Percentiles rank a stretch among this genome's conserved stretches.
phyloP scores from a whole-genome alignment of 2,329 filamentous ascomycete species.

The Aspergillus sp. region DNA sequence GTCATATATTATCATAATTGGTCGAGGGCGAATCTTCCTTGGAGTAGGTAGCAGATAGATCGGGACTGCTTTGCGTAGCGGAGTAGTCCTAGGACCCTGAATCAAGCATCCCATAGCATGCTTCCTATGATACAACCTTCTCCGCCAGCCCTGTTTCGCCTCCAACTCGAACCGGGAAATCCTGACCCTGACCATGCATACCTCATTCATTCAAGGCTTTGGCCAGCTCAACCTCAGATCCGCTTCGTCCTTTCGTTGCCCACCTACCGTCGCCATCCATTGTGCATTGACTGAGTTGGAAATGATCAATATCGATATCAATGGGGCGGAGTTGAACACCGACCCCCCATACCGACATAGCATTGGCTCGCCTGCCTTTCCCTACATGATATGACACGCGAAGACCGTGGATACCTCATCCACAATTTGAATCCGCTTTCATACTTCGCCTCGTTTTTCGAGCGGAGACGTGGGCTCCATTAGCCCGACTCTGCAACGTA shows the following conservation, averaged over 20 bases:
- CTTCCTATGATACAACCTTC: background rate
- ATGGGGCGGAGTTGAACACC: background rate
- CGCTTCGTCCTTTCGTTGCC: background rate
- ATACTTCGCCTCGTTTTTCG: background rate
- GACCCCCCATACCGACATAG: background rate
- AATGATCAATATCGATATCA: background rate
- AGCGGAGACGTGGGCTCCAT: background rate
- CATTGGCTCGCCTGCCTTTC: background rate
- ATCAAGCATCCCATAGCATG: background rate
- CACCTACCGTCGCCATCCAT: background rate
- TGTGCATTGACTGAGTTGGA: no score
- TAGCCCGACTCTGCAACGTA: background rate
- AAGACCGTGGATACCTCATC: background rate
- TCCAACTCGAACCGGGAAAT: background rate
- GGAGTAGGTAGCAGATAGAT: background rate
- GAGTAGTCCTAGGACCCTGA: background rate
- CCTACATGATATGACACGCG: background rate
- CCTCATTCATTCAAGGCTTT: background rate
- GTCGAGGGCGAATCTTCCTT: background rate
- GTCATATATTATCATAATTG: background rate
- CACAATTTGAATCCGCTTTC: background rate
- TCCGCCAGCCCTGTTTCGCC: background rate
- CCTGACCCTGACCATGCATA: background rate
- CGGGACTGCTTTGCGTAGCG: background rate
- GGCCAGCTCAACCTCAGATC: background rate